Base-by-base conservation (phyloP, 257 asterid genomes). In the Solanum medicagineum region DNA sequence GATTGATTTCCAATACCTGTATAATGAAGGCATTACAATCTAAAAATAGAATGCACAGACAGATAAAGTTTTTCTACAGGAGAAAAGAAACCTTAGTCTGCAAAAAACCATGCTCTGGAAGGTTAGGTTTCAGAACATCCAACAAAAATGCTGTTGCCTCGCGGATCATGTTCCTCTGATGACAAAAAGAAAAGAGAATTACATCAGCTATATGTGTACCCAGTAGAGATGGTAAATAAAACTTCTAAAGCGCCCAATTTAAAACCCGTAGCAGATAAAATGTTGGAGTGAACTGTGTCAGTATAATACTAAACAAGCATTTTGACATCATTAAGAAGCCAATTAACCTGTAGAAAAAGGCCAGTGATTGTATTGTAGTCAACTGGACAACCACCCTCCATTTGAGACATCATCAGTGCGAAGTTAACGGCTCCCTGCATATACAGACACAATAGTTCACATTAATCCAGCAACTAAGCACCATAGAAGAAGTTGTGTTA, bases 341-440 rank as follows among this genome's bases (percentile, higher is more conserved):
- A 53, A 75, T 10, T 86, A 49, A 95, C 99, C 99, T 97, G 99
- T 83, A 97, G 99, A 89, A 97, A 97, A 83, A 97, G 98, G 89
- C 95, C 99, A 2, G 99, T 94, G 83, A 97, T 97, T 86, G 99
- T 97, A 86, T 97, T 97, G 92, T 93, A 97, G 88, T 97, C 99
- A 88, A 97, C 92, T 6, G 99, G 99, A 81, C 99, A 97, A 29
- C 99, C 99, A 70, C 99, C 99, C 89, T 97, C 99, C 99, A 97
- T 97, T 93, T 97, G 99, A 83, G 99, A 97, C 99, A 97, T 95
- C 99, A 97, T 97, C 81, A 95, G 98, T 73, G 99, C 95, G 90
- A 97, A 97, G 91, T 97, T 97, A 82, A 97, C 99, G 85, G 99
- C 99, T 88, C 99, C 99, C 99, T 97, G 90, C 83, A 86, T 36